Conservation (phyloP, 768 basidiomycete genomes). For the Cystofilobasidium bisporidii region DNA sequence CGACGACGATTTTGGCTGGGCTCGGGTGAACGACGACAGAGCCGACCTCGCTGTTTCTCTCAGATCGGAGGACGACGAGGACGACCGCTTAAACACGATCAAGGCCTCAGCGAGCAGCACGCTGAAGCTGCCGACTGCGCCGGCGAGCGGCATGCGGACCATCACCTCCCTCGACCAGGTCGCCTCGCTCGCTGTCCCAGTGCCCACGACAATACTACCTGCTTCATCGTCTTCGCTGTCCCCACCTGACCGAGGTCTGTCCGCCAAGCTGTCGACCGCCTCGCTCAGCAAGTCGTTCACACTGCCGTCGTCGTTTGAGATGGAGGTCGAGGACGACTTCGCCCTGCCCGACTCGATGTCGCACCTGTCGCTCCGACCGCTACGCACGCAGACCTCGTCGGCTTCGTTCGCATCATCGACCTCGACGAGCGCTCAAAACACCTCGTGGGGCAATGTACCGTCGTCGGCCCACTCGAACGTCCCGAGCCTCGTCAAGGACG, state of each 20-base stretch:
- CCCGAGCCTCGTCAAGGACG: background rate
- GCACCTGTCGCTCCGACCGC: constrained; percentile 68
- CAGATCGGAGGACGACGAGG: background rate
- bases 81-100: background rate
- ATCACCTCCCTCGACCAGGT: constrained; percentile 2
- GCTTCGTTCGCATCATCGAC: constrained; percentile 60
- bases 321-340: constrained; percentile 77
- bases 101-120: background rate
- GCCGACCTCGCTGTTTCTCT: no score
- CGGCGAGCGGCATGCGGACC: background rate
- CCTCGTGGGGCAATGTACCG: constrained; percentile 9
- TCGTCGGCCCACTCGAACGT: constrained; percentile 2
- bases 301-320: constrained; percentile 42
- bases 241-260: background rate
- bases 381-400: constrained; percentile 69
- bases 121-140: background rate
- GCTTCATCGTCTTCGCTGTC: no score
- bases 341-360: constrained; percentile 70
- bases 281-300: constrained; percentile 8
- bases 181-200: background rate
- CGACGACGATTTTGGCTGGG: constrained; percentile 4
- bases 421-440: background rate
- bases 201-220: background rate
- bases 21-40: background rate
- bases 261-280: background rate